These are phyloP conservation scores for Lolium perenne DNA, from an alignment of 176 grass and related monocot species.

Conservation along the genomic window DNA sequence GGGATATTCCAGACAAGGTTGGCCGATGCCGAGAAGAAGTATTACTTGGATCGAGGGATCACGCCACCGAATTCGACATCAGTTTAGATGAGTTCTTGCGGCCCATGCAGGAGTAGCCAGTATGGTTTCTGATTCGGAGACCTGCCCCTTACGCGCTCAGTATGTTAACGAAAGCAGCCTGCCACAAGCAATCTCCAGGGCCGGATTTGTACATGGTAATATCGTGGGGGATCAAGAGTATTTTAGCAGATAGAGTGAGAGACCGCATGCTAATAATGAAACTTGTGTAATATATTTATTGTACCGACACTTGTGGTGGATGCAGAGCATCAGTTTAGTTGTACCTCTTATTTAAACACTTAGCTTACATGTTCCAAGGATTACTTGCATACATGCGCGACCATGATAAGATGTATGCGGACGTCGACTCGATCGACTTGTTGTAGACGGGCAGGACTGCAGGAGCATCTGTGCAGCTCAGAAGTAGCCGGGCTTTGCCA, in stretches of 20 bases:
- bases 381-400: not conserved
- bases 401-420: conserved; percentile 1
- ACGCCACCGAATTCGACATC: conserved; percentile 56
- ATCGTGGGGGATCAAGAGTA: conserved; percentile 16
- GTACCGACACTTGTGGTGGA: conserved; percentile 1
- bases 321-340: not conserved
- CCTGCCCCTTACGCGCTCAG: conserved; percentile 22
- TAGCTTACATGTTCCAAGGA: not conserved
- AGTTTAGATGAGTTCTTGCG: conserved; percentile 45
- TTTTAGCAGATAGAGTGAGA: not conserved
- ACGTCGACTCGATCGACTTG: not conserved
- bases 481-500: not conserved
- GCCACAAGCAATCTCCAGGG: conserved; percentile 18
- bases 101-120: not conserved
- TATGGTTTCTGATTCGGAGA: conserved; percentile 46
- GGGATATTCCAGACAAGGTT: conserved; percentile 80
- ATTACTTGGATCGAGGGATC: conserved; percentile 77
- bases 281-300: not conserved
- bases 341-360: conserved; percentile 34
- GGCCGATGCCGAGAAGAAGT: conserved; percentile 76
- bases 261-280: conserved; percentile 10
- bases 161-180: conserved; percentile 31
- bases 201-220: conserved; percentile 53
- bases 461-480: not conserved
- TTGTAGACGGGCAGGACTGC: not conserved